Percentiles rank a stretch among this genome's conserved stretches.
Conservation (phyloP, 306 rosid species). For the Amphicarpaea edgeworthii region DNA sequence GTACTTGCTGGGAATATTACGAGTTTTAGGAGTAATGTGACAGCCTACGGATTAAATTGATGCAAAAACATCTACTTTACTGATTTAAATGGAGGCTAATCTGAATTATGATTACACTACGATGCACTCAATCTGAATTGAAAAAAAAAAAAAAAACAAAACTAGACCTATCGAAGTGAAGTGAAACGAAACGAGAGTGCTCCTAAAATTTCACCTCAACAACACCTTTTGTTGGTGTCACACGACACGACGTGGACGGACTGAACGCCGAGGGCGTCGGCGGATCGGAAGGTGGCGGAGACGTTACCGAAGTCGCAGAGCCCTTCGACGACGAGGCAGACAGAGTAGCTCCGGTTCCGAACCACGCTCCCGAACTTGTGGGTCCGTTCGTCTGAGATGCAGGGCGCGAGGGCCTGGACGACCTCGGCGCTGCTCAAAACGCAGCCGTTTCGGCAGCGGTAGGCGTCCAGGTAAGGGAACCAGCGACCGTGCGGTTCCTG, state of each 20-base stretch:
- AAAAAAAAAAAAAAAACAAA: neutral
- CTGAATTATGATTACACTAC: neutral
- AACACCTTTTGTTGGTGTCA: conserved; percentile 86
- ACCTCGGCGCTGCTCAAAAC: conserved; percentile 69
- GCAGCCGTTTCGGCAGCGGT: conserved; percentile 55
- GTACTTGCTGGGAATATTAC: no score
- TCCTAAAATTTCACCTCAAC: conserved; percentile 74
- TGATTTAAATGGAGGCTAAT: neutral
- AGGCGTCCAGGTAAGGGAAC: conserved; percentile 83
- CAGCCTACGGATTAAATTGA: no score
- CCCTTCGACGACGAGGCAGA: conserved; percentile 92
- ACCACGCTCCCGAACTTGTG: conserved; percentile 69
- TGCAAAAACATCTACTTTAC: neutral
- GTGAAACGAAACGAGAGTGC: conserved; percentile 34
- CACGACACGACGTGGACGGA: conserved; percentile 88
- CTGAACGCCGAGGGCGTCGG: conserved; percentile 92
- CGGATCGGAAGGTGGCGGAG: conserved; percentile 86
- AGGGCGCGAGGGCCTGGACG: conserved; percentile 63
- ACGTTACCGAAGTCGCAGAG: conserved; percentile 84
- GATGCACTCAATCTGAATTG: neutral
- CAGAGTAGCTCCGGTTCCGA: conserved; percentile 74
- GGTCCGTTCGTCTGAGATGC: conserved; percentile 56
- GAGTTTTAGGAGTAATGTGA: no score
- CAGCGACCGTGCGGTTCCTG: conserved; percentile 45
- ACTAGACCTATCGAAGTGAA: neutral